These are phyloP conservation scores for Austroboletus olivaceoglutinosus DNA, from an alignment of 1,284 basidiomycete species.

Conservation along the genomic window DNA sequence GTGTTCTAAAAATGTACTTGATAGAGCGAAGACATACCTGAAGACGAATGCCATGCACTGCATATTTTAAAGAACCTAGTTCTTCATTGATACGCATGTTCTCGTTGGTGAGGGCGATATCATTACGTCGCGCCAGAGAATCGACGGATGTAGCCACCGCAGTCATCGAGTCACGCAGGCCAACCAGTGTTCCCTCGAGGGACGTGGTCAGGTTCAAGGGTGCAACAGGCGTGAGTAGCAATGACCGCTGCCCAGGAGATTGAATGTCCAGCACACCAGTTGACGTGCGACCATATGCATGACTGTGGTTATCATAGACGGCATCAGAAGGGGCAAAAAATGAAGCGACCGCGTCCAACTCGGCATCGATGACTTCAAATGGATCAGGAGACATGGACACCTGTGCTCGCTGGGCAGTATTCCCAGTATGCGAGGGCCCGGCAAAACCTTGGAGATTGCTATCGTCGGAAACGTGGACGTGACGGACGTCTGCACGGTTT, in stretches of 20 bases:
- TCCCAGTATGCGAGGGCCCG: slow-evolving; percentile 16
- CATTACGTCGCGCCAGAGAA: slow-evolving; percentile 58
- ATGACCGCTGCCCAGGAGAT: slow-evolving; percentile 25
- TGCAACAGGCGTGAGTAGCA: slow-evolving; percentile 43
- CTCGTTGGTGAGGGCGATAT: slow-evolving; percentile 70
- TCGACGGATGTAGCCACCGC: slow-evolving; percentile 61
- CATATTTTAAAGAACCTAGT: slow-evolving; percentile 67
- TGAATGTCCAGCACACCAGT: slow-evolving; percentile 21
- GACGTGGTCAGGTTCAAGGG: slow-evolving; percentile 60
- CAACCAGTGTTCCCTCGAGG: slow-evolving; percentile 56
- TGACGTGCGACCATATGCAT: slow-evolving; percentile 18
- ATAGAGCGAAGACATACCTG: slow-evolving; percentile 49
- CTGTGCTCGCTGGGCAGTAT: slow-evolving; percentile 16
- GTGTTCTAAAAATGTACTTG: background rate
- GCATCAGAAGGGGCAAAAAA: slow-evolving; percentile 46
- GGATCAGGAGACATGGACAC: slow-evolving; percentile 13
- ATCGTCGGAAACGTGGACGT: slow-evolving; percentile 14
- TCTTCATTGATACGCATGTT: slow-evolving; percentile 73
- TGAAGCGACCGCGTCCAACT: slow-evolving; percentile 43
- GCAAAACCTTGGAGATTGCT: slow-evolving; percentile 7
- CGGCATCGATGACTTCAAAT: slow-evolving; percentile 17
- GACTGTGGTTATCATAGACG: slow-evolving; percentile 14
- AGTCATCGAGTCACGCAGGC: slow-evolving; percentile 60
- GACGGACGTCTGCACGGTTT: slow-evolving; percentile 7
- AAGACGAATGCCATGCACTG: slow-evolving; percentile 76